Percentiles rank a stretch among this genome's conserved stretches.
Evolutionary conservation across 2,329 filamentous ascomycete species (phyloP).

Genomic region (Aspergillus sp.): DNA sequence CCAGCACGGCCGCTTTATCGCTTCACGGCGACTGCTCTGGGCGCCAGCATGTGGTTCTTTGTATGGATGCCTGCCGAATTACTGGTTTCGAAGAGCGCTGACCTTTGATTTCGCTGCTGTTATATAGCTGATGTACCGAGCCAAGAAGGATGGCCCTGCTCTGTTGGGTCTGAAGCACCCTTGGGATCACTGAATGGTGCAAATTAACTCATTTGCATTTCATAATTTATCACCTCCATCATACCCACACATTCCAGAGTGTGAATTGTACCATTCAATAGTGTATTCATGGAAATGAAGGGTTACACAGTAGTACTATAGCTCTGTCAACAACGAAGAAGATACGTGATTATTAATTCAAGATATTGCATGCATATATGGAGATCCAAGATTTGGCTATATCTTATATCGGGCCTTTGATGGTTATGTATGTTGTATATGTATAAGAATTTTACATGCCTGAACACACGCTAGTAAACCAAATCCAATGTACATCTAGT

Average conservation of each 20-base stretch:
- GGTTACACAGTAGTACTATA: too few relatives aligned
- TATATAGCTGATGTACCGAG: constrained; percentile 80
- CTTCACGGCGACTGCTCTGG: constrained; percentile 75
- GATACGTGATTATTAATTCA: neutral
- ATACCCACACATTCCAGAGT: neutral
- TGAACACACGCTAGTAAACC: too few relatives aligned
- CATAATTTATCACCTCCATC: neutral
- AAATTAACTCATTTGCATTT: neutral
- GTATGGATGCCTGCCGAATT: constrained; percentile 42
- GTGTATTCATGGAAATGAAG: too few relatives aligned
- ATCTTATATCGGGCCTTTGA: too few relatives aligned
- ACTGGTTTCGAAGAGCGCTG: neutral
- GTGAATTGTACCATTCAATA: too few relatives aligned
- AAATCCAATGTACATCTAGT: too few relatives aligned
- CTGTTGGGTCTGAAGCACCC: constrained; percentile 91
- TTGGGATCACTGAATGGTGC: constrained; percentile 69
- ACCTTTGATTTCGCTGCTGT: constrained; percentile 7
- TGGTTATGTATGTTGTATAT: neutral
- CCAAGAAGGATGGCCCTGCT: constrained; percentile 89
- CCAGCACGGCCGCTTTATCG: constrained; percentile 65
- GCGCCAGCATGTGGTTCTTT: constrained; percentile 99
- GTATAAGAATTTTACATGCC: neutral
- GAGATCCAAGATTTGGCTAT: too few relatives aligned
- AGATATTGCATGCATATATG: too few relatives aligned
- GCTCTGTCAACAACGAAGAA: neutral